phyloP scores from a whole-genome alignment of 2,329 filamentous ascomycete species.

The Colletotrichum trifolii region DNA sequence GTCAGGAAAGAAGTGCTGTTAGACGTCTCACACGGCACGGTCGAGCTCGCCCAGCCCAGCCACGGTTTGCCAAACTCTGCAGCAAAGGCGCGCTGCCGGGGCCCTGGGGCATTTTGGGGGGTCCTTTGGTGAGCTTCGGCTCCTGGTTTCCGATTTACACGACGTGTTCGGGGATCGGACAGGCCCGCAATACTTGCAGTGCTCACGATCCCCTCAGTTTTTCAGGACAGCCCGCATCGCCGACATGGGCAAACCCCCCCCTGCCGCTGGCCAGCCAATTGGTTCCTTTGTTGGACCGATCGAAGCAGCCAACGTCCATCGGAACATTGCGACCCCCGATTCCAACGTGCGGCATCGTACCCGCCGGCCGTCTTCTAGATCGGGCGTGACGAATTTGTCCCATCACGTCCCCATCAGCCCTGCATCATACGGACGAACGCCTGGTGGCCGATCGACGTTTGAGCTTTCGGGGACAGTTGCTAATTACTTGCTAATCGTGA shows the following conservation, averaged over 20 bases:
- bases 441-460: conserved; percentile 1
- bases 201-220: conserved; percentile 27
- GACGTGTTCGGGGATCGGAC: conserved; percentile 26
- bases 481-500: neutral
- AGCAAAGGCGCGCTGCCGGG: too few species aligned
- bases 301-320: conserved; percentile 31
- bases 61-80: too few species aligned
- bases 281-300: conserved; percentile 28
- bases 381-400: conserved; percentile 1
- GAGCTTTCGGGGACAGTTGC: neutral
- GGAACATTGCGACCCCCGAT: conserved; percentile 30
- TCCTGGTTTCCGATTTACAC: conserved; percentile 30
- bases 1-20: neutral
- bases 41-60: too few species aligned
- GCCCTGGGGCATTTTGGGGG: neutral
- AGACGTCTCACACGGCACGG: too few species aligned
- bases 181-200: conserved; percentile 9
- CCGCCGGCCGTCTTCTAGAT: conserved; percentile 17
- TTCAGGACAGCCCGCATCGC: conserved; percentile 31
- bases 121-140: too few species aligned
- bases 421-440: conserved; percentile 24
- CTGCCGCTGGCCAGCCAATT: conserved; percentile 12
- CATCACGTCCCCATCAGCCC: conserved; percentile 3
- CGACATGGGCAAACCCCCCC: neutral
- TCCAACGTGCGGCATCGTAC: conserved; percentile 17